Evolutionary conservation across 169 alveolate genomes (phyloP), one percentile per base, ranked within the genome.

Genomic region (Cyclospora cayetanensis): DNA sequence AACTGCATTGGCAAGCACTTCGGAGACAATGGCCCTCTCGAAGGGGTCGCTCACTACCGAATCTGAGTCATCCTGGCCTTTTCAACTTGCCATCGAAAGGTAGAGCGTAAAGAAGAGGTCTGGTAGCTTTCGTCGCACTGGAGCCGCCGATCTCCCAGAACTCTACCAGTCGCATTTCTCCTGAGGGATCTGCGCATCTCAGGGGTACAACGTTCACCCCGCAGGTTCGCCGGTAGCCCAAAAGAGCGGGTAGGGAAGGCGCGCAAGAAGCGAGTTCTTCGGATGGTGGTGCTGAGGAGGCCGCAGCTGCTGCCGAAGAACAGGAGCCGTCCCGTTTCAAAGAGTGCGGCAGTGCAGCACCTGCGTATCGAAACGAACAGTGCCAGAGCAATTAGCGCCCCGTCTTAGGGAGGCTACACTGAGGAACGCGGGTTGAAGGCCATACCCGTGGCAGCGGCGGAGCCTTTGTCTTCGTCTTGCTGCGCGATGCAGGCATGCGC

Each of bases 141-240:
- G 74, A 60, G 9, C 74, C 74, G 18, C 74, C 74, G 35, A 60
- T 35, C 5, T 60, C 74, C 74, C 74, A 60, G 74, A 60, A 60
- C 74, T 60, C 74, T 35, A 60, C 74, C 74, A 60, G 31, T 18
- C 31, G 31, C 39, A 12, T 60, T n/a, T 60, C 37, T 12, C 74
- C 74, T 60, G 74, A 20, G 74, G 74, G 20, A 35, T 60, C 74
- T 60, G 74, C 27, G 27, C 74, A 60, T 35, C 74, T 60, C 74
- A 60, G 31, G 2, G 31, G 74, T 20, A 60, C 74, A 20, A 60
- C 31, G 27, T 60, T 60, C 18, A 60, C 74, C 18, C 74, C 74
- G 74, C 74, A 60, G 27, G 74, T 60, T 22, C 37, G 27, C 39
- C 74, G 74, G 27, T 60, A 60, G 31, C 74, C 74, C 74, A 22